Conservation (phyloP, 1,284 basidiomycete species). For the Xerocomus nothofagi region DNA sequence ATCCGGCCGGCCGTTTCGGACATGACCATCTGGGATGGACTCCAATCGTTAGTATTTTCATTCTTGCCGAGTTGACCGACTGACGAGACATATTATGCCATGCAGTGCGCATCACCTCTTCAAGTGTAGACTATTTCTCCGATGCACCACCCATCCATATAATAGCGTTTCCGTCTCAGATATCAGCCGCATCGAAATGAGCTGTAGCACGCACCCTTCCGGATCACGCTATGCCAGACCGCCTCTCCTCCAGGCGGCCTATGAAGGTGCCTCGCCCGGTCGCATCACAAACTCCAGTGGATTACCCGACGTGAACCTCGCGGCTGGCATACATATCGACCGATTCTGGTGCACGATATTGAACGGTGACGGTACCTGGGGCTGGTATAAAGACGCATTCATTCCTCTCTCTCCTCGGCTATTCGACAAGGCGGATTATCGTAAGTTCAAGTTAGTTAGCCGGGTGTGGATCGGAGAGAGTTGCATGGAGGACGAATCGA, state of each 20-base stretch:
- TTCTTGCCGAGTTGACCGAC: background rate
- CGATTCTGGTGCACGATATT: constrained; percentile 18
- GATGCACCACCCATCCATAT: constrained; percentile 18
- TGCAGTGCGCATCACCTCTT: constrained; percentile 21
- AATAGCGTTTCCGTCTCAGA: constrained; percentile 10
- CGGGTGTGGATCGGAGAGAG: constrained; percentile 18
- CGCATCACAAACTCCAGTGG: background rate
- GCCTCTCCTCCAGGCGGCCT: constrained; percentile 14
- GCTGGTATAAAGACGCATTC: constrained; percentile 34
- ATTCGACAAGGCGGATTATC: constrained; percentile 35
- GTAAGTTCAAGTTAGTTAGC: constrained; percentile 29
- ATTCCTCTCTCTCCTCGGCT: constrained; percentile 34
- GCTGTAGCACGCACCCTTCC: constrained; percentile 19
- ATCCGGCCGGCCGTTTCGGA: constrained; percentile 15
- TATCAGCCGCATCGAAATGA: constrained; percentile 21
- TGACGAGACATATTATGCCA: background rate
- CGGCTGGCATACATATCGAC: constrained; percentile 26
- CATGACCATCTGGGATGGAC: constrained; percentile 30
- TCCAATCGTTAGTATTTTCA: constrained; percentile 18
- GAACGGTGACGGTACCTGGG: constrained; percentile 22
- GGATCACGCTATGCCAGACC: constrained; percentile 5
- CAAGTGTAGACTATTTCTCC: constrained; percentile 26
- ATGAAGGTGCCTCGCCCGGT: constrained; percentile 11
- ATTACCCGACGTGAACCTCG: background rate
- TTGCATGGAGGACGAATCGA: constrained; percentile 12